Percentiles rank a stretch among this genome's conserved stretches.
These are phyloP conservation scores for Linum trigynum DNA, from an alignment of 345 rosid genomes.

Conservation along the genomic window DNA sequence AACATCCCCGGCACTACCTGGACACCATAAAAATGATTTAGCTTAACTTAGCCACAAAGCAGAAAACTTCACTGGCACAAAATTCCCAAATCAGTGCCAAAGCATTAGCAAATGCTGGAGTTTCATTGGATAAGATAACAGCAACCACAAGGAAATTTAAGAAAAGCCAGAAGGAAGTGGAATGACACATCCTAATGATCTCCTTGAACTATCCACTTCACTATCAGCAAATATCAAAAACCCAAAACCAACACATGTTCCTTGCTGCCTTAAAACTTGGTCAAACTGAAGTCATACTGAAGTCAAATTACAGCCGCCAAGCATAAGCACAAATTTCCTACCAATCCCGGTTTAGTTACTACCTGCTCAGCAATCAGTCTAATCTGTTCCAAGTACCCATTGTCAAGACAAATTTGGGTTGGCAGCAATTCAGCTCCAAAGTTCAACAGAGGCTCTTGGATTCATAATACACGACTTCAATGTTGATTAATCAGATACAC, in stretches of 20 bases:
- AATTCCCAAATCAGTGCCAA: not conserved
- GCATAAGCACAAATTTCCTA: not conserved
- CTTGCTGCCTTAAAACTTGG: not conserved
- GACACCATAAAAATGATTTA: not conserved
- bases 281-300: not conserved
- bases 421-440: not conserved
- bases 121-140: not conserved
- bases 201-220: not conserved
- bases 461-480: not conserved
- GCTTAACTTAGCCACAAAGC: not conserved
- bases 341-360: not conserved
- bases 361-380: not conserved
- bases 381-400: not conserved
- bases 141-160: not conserved
- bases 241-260: not conserved
- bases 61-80: too few relatives aligned
- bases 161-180: not conserved
- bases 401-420: not conserved
- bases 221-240: not conserved
- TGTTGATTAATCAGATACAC: not conserved
- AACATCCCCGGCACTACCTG: slow-evolving; percentile 32
- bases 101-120: not conserved
- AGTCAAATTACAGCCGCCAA: not conserved
- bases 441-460: not conserved
- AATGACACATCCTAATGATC: too few relatives aligned